phyloP scores from a whole-genome alignment of 1,284 basidiomycete species.

The Irpex sp. region DNA sequence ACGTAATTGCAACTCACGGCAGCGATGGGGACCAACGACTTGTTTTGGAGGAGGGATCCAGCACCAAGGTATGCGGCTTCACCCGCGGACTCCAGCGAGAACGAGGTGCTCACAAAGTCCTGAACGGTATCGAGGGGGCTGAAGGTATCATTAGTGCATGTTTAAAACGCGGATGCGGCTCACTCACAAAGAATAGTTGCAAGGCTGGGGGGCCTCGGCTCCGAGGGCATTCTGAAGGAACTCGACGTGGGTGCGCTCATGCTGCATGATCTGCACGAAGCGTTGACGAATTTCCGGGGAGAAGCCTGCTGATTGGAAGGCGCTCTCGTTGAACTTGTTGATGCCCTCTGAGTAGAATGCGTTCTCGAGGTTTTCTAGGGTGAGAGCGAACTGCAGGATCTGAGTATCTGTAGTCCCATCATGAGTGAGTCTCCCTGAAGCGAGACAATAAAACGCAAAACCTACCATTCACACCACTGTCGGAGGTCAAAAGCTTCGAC shows the following conservation, averaged over 20 bases:
- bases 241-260: constrained; percentile 1
- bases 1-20: constrained; percentile 1
- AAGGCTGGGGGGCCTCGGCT: background rate
- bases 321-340: constrained; percentile 1
- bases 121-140: constrained; percentile 43
- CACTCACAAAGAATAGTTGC: constrained; percentile 37
- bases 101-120: constrained; percentile 47
- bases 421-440: background rate
- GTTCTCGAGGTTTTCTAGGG: constrained; percentile 70
- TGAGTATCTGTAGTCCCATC: constrained; percentile 27
- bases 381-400: constrained; percentile 58
- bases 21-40: constrained; percentile 39
- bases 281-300: background rate
- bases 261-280: constrained; percentile 4
- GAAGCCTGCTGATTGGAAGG: constrained; percentile 1
- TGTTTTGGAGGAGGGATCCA: constrained; percentile 33
- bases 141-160: background rate
- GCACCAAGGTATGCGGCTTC: constrained; percentile 50
- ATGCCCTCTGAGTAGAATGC: constrained; percentile 48
- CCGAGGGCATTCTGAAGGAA: background rate
- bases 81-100: constrained; percentile 52
- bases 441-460: background rate
- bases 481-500: background rate
- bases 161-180: background rate
- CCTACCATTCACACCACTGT: background rate